A percentile compares a stretch with the other conserved stretches of the same genome.
Evolutionary conservation across 192 early-diverging fungal species (phyloP).

Genomic region (Entomortierella chlamydospora): DNA sequence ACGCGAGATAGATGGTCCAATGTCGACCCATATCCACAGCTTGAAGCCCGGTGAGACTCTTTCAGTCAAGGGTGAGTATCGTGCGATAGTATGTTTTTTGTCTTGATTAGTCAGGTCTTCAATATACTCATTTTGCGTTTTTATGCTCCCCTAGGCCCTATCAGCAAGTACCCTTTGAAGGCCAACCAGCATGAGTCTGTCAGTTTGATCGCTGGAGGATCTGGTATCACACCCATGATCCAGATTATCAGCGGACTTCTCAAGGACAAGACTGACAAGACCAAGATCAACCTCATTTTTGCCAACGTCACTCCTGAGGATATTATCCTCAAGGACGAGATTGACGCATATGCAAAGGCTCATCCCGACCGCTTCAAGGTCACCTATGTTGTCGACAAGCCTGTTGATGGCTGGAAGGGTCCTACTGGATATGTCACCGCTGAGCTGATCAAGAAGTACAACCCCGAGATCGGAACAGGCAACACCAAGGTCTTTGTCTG

Average conservation of each 20-base stretch:
- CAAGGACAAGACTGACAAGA: constrained; percentile 71
- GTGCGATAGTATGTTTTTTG: not conserved
- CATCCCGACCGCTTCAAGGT: constrained; percentile 76
- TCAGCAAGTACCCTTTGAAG: constrained; percentile 70
- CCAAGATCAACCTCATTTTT: constrained; percentile 78
- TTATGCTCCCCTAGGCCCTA: constrained; percentile 63
- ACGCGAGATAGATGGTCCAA: constrained; percentile 53
- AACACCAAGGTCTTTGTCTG: constrained; percentile 58
- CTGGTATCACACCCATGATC: constrained; percentile 80
- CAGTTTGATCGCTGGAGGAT: constrained; percentile 81
- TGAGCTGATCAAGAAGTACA: constrained; percentile 73
- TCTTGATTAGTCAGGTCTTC: not conserved
- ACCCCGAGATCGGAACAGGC: constrained; percentile 72
- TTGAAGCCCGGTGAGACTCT: constrained; percentile 80
- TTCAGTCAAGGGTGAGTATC: constrained; percentile 67
- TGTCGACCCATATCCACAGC: constrained; percentile 67
- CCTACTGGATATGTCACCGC: constrained; percentile 81
- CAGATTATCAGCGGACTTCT: constrained; percentile 72
- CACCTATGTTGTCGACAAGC: constrained; percentile 73
- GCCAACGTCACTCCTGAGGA: constrained; percentile 78
- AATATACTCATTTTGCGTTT: too few relatives aligned
- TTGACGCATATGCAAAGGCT: constrained; percentile 67
- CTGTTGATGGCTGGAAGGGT: constrained; percentile 74
- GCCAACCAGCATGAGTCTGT: constrained; percentile 71
- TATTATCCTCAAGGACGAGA: constrained; percentile 72